Conservation (phyloP, 306 rosid genomes). For the Vigna angularis region DNA sequence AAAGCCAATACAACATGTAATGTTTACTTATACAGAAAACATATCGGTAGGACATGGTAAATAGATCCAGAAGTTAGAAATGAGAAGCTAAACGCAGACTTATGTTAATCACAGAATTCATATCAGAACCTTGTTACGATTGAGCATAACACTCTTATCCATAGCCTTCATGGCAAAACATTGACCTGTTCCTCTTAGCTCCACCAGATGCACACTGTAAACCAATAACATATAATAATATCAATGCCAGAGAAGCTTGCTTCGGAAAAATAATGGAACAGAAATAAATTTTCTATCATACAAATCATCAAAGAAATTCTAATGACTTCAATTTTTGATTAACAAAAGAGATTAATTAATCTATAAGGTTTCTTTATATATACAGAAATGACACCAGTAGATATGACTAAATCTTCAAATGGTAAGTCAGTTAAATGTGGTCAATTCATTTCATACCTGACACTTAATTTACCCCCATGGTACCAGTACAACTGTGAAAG, state of each 20-base stretch:
- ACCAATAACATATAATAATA: constrained; percentile 13
- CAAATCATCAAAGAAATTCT: constrained; percentile 4
- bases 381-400: neutral
- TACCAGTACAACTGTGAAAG: constrained; percentile 16
- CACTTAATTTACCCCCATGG: neutral
- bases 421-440: neutral
- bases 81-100: neutral
- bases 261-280: neutral
- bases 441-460: constrained; percentile 20
- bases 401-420: neutral
- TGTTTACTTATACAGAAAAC: neutral
- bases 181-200: constrained; percentile 76
- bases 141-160: constrained; percentile 92
- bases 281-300: neutral
- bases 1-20: neutral
- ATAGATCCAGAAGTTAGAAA: neutral
- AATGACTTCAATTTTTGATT: constrained; percentile 8
- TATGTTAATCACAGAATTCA: constrained; percentile 13
- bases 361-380: neutral
- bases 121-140: constrained; percentile 83
- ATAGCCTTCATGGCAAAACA: constrained; percentile 96
- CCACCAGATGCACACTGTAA: constrained; percentile 94
- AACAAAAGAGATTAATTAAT: neutral
- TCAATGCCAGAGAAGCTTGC: constrained; percentile 23
- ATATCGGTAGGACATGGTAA: constrained; percentile 7